Base-by-base conservation (phyloP, 208 protist genomes). In the Leptomonas pyrrhocoris region DNA sequence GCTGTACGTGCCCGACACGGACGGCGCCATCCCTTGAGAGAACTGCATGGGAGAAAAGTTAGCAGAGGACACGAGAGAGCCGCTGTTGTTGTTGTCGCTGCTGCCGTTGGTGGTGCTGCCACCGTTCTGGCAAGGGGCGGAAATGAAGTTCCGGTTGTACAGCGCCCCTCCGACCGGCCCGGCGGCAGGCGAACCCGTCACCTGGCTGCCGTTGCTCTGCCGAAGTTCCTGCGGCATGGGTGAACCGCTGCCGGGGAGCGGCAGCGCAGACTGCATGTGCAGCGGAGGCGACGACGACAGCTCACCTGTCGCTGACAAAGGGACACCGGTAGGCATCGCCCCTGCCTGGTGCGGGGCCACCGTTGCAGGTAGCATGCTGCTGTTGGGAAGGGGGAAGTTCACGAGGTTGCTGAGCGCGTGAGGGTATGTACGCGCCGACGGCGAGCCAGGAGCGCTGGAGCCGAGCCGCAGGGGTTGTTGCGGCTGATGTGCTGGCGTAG, bases 61-160 rank as follows among this genome's bases (percentile, higher is more conserved):
- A 1, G 49, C 48, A 9, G 61, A 67, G 34, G 61, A 43, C 4
- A 57, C 23, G 49, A 67, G 61, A 8, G 61, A 67, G 61, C 19
- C 57, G 36, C 34, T 48, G 49, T 15, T 55, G 61, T 67, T 55
- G 61, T 65, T 40, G 31, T 53, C 54, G 42, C 12, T 51, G 36
- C 8, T 45, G 54, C 25, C 19, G 34, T 16, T 40, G 54, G 30
- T 19, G 40, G 2, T 21, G 56, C 9, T 18, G 42, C 11, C 27
- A 38, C 34, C 3, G n/a, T 27, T 30, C 45, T 67, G 61, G 23
- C 45, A 48, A 5, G 61, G 61, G 2, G 46, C 42, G n/a, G 59
- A 43, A 13, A 43, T 45, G 30, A 57, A 55, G 36, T 45, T 67
- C 23, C 61, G 61, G 48, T 57, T 57, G 36, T 67, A 57, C 61